A percentile compares a stretch with the other conserved stretches of the same genome.
Evolutionary conservation across 1,139 yeast genomes (phyloP).

Genomic region (Geotrichum fermentans): DNA sequence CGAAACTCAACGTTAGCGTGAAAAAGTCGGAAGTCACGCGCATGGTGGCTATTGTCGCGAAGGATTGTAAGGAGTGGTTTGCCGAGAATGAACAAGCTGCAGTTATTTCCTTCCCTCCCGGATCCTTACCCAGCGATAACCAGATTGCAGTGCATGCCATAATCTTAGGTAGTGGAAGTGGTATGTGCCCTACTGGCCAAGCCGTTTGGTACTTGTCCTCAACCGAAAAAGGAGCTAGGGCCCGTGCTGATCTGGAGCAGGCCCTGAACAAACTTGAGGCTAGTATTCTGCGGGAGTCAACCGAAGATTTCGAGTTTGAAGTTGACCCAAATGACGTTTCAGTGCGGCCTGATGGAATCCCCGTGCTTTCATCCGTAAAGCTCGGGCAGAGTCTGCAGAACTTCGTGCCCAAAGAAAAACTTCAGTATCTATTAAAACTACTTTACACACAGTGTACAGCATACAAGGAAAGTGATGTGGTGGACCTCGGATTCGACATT

Average conservation of each 20-base stretch:
- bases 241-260: slow-evolving; percentile 70
- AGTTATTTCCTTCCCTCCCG: slow-evolving; percentile 90
- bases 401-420: slow-evolving; percentile 74
- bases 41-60: slow-evolving; percentile 75
- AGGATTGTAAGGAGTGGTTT: slow-evolving; percentile 90
- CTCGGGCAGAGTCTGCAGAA: slow-evolving; percentile 79
- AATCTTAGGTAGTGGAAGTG: slow-evolving; percentile 84
- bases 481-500: slow-evolving; percentile 42
- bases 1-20: slow-evolving; percentile 34
- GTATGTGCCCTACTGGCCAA: slow-evolving; percentile 84
- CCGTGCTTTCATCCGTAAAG: slow-evolving; percentile 72
- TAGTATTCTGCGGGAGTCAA: slow-evolving; percentile 73
- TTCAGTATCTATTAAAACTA: slow-evolving; percentile 73
- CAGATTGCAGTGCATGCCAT: slow-evolving; percentile 74
- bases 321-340: slow-evolving; percentile 56
- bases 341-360: slow-evolving; percentile 54
- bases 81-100: slow-evolving; percentile 78
- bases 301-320: slow-evolving; percentile 49
- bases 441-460: slow-evolving; percentile 58
- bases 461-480: slow-evolving; percentile 29
- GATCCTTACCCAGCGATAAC: slow-evolving; percentile 64
- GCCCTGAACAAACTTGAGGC: slow-evolving; percentile 78
- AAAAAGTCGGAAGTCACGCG: slow-evolving; percentile 51
- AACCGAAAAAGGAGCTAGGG: slow-evolving; percentile 59
- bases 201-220: slow-evolving; percentile 88